phyloP scores from a whole-genome alignment of 176 grass and related monocot genomes.

The Cenchrus purpureus region DNA sequence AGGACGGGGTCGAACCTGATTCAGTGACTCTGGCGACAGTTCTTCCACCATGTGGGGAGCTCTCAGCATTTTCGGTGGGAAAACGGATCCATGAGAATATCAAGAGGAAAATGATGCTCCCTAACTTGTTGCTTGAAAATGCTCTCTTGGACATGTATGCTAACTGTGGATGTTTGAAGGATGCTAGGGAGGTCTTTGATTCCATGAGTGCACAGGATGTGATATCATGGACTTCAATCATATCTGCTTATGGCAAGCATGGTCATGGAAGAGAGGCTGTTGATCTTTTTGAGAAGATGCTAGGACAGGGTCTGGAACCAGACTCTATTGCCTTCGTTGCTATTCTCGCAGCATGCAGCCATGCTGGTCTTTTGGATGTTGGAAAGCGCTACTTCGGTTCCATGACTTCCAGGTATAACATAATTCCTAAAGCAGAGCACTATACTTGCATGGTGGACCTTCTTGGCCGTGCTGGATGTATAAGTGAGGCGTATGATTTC shows the following conservation, averaged over 20 bases:
- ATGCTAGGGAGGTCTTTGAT: constrained; percentile 74
- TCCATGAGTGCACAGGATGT: constrained; percentile 57
- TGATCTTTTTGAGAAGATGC: constrained; percentile 73
- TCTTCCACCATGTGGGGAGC: constrained; percentile 73
- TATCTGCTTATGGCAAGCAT: constrained; percentile 78
- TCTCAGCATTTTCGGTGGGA: constrained; percentile 66
- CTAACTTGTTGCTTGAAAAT: constrained; percentile 83
- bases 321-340: constrained; percentile 76
- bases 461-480: constrained; percentile 63
- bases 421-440: constrained; percentile 64
- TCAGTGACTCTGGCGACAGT: constrained; percentile 57
- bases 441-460: constrained; percentile 85
- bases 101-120: constrained; percentile 57
- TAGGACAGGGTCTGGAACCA: constrained; percentile 50
- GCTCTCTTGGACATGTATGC: constrained; percentile 81
- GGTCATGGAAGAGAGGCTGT: constrained; percentile 63
- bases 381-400: constrained; percentile 62
- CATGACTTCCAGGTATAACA: constrained; percentile 65
- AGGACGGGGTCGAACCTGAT: constrained; percentile 63
- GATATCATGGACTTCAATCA: constrained; percentile 77
- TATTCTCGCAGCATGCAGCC: constrained; percentile 73
- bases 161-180: constrained; percentile 73
- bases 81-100: constrained; percentile 64
- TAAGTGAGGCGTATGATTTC: constrained; percentile 74
- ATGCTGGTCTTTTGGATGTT: constrained; percentile 64